Evolutionary conservation across 305 asterid species (phyloP).

Genomic region (Stenogyne calaminthoides): DNA sequence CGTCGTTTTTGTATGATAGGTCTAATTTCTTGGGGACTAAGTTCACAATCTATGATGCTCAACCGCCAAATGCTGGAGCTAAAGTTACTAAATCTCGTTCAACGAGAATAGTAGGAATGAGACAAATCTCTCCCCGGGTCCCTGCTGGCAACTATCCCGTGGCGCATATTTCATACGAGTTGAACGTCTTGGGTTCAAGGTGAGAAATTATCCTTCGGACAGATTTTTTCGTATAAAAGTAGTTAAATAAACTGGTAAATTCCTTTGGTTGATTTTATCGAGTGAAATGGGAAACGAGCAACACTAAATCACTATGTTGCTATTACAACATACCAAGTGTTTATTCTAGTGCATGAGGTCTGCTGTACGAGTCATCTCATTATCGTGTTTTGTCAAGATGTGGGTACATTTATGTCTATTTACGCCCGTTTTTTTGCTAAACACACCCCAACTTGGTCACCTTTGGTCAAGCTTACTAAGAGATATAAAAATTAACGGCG

Average conservation of each 20-base stretch:
- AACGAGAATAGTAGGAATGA: conserved; percentile 63
- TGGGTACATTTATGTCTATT: too few species aligned
- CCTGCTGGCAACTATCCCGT: conserved; percentile 88
- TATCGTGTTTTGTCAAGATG: background rate
- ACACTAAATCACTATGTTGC: background rate
- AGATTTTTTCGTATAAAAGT: conserved; percentile 1
- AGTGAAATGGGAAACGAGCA: background rate
- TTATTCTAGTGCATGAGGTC: background rate
- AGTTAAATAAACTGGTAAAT: background rate
- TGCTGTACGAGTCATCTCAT: background rate
- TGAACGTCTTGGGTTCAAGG: conserved; percentile 91
- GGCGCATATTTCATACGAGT: conserved; percentile 82
- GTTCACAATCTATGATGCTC: conserved; percentile 87
- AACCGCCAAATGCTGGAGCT: conserved; percentile 69
- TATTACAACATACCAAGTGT: background rate
- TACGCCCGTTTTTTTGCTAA: background rate
- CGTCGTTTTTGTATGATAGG: conserved; percentile 45
- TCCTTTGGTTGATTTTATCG: background rate
- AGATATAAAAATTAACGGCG: too few species aligned
- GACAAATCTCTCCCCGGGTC: conserved; percentile 79
- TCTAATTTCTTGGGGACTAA: conserved; percentile 95
- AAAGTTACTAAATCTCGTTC: conserved; percentile 70
- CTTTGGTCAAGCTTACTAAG: background rate
- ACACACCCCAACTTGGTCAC: background rate
- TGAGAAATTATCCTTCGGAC: conserved; percentile 32